A percentile compares a stretch with the other conserved stretches of the same genome.
phyloP scores from a whole-genome alignment of 352 stramenopile genomes.

The Globisporangium apiculatum region DNA sequence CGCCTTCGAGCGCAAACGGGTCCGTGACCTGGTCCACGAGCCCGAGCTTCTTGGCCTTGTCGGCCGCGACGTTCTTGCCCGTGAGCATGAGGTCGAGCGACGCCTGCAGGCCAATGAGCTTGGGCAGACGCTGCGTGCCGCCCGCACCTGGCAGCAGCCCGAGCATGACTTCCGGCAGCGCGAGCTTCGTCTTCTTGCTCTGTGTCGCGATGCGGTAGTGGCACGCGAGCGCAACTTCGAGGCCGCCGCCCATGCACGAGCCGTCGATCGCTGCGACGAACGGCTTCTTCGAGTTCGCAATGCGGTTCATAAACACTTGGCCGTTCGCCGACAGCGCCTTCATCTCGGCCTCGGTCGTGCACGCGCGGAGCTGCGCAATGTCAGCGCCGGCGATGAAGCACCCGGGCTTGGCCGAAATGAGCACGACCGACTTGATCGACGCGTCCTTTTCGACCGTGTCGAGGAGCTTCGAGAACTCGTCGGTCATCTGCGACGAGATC shows the following conservation, averaged over 20 bases:
- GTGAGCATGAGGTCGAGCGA: constrained; percentile 98
- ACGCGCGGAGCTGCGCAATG: constrained; percentile 92
- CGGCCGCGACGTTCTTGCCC: constrained; percentile 93
- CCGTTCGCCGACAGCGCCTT: constrained; percentile 87
- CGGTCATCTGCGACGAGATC: constrained; percentile 87
- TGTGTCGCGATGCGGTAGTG: constrained; percentile 96
- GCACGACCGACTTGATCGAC: constrained; percentile 95
- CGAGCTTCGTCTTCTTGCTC: constrained; percentile 94
- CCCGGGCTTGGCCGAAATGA: constrained; percentile 95
- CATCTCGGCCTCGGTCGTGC: constrained; percentile 90
- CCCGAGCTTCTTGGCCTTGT: constrained; percentile 97
- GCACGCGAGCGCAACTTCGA: constrained; percentile 97
- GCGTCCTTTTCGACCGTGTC: constrained; percentile 85
- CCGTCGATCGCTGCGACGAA: constrained; percentile 97
- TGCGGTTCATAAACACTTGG: constrained; percentile 91
- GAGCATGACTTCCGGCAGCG: constrained; percentile 96
- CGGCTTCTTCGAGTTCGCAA: constrained; percentile 90
- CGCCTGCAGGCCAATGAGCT: constrained; percentile 89
- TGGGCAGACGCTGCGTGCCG: constrained; percentile 95
- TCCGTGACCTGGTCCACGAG: constrained; percentile 95
- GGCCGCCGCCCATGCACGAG: constrained; percentile 92
- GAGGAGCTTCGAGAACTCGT: constrained; percentile 84
- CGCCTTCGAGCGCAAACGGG: constrained; percentile 83
- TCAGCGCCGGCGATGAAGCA: constrained; percentile 98
- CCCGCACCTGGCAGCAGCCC: constrained; percentile 96